Conservation (phyloP, 345 rosid species). For the Citrus reticulata region DNA sequence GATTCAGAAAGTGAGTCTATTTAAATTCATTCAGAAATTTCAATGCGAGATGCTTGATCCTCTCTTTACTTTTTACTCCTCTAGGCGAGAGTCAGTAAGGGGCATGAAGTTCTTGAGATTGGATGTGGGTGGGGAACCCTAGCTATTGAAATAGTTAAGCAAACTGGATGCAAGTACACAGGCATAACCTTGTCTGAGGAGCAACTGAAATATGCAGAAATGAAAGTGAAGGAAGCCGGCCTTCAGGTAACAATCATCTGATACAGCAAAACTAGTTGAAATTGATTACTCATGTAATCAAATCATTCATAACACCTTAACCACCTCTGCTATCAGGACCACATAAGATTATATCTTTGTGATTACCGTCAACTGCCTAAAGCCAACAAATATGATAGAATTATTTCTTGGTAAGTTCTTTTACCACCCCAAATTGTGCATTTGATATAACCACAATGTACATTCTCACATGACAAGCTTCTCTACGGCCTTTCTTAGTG, state of each 20-base stretch:
- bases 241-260: slow-evolving; percentile 49
- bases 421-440: not conserved
- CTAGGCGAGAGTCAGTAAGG: slow-evolving; percentile 57
- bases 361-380: slow-evolving; percentile 76
- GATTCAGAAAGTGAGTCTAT: slow-evolving; percentile 61
- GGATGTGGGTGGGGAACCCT: slow-evolving; percentile 96
- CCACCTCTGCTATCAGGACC: slow-evolving; percentile 38
- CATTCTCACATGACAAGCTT: not conserved
- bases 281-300: not conserved
- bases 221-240: slow-evolving; percentile 78
- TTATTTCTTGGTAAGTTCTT: slow-evolving; percentile 74
- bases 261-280: not conserved
- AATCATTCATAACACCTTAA: not conserved
- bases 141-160: slow-evolving; percentile 83
- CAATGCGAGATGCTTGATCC: not conserved
- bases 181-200: slow-evolving; percentile 80
- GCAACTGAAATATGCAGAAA: slow-evolving; percentile 73
- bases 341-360: slow-evolving; percentile 56
- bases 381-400: slow-evolving; percentile 62
- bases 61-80: not conserved
- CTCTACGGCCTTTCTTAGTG: slow-evolving; percentile 37
- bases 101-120: slow-evolving; percentile 78
- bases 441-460: not conserved
- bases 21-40: not conserved
- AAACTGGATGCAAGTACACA: slow-evolving; percentile 83